Evolutionary conservation across 2,329 filamentous ascomycete genomes (phyloP), one percentile per base, ranked within the genome.

Genomic region (Exserohilum turcica): DNA sequence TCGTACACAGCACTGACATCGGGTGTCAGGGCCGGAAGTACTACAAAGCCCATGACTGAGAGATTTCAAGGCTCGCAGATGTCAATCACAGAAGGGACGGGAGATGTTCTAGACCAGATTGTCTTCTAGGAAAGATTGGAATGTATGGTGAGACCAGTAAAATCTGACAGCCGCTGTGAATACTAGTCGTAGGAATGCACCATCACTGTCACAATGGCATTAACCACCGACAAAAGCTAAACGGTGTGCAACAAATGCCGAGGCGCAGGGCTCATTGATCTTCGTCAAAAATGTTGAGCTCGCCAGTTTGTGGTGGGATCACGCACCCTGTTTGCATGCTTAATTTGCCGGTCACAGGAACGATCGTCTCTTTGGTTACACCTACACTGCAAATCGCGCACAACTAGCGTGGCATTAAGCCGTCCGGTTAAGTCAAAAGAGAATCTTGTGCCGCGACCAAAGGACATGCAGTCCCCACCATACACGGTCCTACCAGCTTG

Each of bases 1-100:
- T 80, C 74, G 68, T 80, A 81, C 29, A 80, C 72, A 29, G 67
- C 68, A 27, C 72, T 70, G 62, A 81, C 79, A 59, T 81, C 79
- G 5, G 77, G 74, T 49, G 79, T 75, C 29, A 80, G 66, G 12
- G 78, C 77, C 18, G 79, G 79, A 18, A 78, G 64, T n/a, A 80
- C 72, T 21, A 74, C 70, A 50, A 76, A 76, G 13, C 60, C 62
- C 64, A 69, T 69, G 15, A 29, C 48, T 28, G 39, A 13, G 15
- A 10, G 19, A 28, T 50, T 12, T 4, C 8, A 12, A 16, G 16
- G n/a, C n/a, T n/a, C n/a, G n/a, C n/a, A 24, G 4, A 10, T 27
- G 12, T 33, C 9, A 21, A n/a, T 19, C 7, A 5, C 15, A 18
- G 15, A 31, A 19, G 19, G 21, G 21, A 18, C 19, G 10, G 24